A percentile compares a stretch with the other conserved stretches of the same genome.
Evolutionary conservation across 164 flowering plant genomes (phyloP).

Genomic region (Vitis riparia): DNA sequence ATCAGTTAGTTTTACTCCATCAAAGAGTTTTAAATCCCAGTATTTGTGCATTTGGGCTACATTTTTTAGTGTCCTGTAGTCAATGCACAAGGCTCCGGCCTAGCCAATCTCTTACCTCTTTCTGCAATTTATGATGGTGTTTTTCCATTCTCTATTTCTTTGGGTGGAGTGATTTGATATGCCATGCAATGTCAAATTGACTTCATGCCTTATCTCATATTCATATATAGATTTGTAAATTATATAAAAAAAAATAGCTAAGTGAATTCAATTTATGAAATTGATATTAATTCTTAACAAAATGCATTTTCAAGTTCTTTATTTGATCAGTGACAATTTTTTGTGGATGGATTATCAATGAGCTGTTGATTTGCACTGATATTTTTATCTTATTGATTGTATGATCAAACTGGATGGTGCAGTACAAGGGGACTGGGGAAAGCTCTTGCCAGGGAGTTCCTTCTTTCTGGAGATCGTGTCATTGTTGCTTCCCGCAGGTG

Average conservation of each 20-base stretch:
- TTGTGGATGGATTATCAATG: neutral
- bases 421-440: constrained; percentile 97
- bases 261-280: neutral
- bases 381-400: constrained; percentile 1
- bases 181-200: neutral
- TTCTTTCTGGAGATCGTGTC: constrained; percentile 94
- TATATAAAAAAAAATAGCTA: neutral
- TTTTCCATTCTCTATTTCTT: no score
- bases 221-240: neutral
- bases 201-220: neutral
- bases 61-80: no score
- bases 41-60: neutral
- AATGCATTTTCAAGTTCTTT: neutral
- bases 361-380: neutral
- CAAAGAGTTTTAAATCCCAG: neutral
- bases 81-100: no score
- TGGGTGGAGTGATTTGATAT: no score
- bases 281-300: neutral
- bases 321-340: neutral
- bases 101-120: no score
- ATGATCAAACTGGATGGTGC: constrained; percentile 22
- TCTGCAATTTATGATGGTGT: no score
- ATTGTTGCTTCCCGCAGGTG: constrained; percentile 94
- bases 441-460: constrained; percentile 96
- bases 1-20: neutral